Conservation (phyloP, 1,284 basidiomycete species). For the Porphyrellus sp. region DNA sequence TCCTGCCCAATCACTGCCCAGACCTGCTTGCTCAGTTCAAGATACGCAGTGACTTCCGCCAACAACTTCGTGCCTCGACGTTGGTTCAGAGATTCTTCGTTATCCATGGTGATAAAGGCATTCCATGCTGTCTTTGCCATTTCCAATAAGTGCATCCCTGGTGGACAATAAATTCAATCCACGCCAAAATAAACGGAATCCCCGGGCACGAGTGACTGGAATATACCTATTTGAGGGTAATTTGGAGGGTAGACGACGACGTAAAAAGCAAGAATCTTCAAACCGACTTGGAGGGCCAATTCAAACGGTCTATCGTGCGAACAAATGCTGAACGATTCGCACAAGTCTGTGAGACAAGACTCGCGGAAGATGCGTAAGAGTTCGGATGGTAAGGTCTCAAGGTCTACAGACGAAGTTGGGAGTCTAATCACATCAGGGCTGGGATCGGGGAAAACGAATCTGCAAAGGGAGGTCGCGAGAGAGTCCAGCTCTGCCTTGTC, state of each 20-base stretch:
- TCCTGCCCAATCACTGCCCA: constrained; percentile 51
- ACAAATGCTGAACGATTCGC: constrained; percentile 59
- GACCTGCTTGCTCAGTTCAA: constrained; percentile 43
- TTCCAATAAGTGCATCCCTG: constrained; percentile 73
- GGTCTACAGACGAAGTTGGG: constrained; percentile 24
- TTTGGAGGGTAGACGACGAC: constrained; percentile 62
- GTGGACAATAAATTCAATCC: not conserved
- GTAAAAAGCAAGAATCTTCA: constrained; percentile 61
- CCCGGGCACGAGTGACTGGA: not conserved
- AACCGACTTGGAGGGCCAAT: constrained; percentile 52
- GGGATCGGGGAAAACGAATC: constrained; percentile 37
- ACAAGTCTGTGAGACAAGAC: constrained; percentile 54
- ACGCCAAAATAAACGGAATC: not conserved
- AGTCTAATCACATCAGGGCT: constrained; percentile 16
- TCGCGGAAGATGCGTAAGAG: constrained; percentile 51
- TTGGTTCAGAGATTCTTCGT: not conserved
- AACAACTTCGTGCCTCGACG: constrained; percentile 12
- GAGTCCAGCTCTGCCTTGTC: constrained; percentile 16
- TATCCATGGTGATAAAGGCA: constrained; percentile 35
- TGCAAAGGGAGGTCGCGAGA: constrained; percentile 39
- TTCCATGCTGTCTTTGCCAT: constrained; percentile 75
- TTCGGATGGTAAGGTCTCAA: constrained; percentile 39
- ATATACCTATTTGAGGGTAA: constrained; percentile 74
- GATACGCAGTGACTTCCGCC: constrained; percentile 33
- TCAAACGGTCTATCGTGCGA: constrained; percentile 62